Evolutionary conservation across 352 stramenopile genomes (phyloP), one percentile per base, ranked within the genome.

Genomic region (Phytophthora melonis): DNA sequence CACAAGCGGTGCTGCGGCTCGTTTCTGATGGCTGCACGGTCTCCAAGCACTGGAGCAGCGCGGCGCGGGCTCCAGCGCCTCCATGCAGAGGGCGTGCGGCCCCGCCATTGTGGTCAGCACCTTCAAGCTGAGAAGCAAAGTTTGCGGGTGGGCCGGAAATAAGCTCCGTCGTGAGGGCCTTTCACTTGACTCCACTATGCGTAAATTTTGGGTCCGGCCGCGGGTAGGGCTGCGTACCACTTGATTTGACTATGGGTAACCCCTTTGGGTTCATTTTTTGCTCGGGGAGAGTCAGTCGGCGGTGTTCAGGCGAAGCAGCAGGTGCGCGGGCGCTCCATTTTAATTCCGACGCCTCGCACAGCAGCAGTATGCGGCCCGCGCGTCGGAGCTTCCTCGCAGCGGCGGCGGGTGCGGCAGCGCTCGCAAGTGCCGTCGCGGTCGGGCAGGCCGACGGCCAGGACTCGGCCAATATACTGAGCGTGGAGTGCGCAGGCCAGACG

Each of bases 261-360:
- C 45, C 14, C 60, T 59, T 75, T 72, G 68, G 69, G 63, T 80
- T 74, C 63, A 80, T 68, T 80, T 57, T 76, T 63, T 76, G 62
- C 60, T 18, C 66, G 19, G 32, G 66, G 72, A 79, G 68, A 79
- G 68, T 77, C 73, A 80, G 68, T 77, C 21, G 49, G 49, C 23
- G 23, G 32, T 43, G 41, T 45, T 47, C 19, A 39, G 39, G 39
- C 39, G 13, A 18, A 45, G 39, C 39, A 45, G 39, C 39, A 45
- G 39, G 39, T 45, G 39, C 13, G 39, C 39, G 39, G 30, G 19
- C 43, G 30, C 58, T 52, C 19, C 68, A 74, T 64, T 80, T 78
- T 58, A n/a, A 63, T 77, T 77, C 49, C 32, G 58, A 75, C 66
- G 62, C 72, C 73, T 64, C n/a, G 52, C 41, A 25, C 34, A 32